Evolutionary conservation across 2,329 filamentous ascomycete species (phyloP).

Genomic region (Trichoderma harzianum): DNA sequence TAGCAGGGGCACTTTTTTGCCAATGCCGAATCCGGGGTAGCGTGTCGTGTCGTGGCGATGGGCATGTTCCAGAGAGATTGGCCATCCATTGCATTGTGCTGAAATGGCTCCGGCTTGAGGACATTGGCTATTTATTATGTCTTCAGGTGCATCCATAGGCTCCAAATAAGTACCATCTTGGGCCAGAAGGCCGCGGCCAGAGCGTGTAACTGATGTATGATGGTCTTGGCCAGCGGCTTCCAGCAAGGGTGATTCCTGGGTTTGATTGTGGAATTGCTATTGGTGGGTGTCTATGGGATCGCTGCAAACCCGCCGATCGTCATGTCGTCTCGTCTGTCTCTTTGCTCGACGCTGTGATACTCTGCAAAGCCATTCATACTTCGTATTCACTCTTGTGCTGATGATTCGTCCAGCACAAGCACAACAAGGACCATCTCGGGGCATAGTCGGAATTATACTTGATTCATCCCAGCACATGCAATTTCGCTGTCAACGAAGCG

Average conservation of each 20-base stretch:
- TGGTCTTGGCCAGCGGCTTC: neutral
- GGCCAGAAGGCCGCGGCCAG: neutral
- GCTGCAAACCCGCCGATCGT: neutral
- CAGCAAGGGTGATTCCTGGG: neutral
- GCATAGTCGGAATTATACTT: neutral
- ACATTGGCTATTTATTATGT: neutral
- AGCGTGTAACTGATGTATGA: neutral
- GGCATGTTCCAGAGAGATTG: neutral
- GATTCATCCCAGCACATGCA: neutral
- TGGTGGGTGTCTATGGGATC: neutral
- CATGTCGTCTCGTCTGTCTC: neutral
- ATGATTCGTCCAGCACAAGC: neutral
- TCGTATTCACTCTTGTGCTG: neutral
- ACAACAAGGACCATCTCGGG: neutral
- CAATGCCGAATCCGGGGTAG: conserved; percentile 9
- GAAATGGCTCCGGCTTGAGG: neutral
- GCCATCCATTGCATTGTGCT: neutral
- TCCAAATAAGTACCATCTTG: neutral
- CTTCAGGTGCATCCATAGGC: neutral
- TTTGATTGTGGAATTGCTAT: neutral
- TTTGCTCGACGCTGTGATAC: neutral
- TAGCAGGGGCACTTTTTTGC: neutral
- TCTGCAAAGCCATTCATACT: neutral
- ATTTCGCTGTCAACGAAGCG: neutral
- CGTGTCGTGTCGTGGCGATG: neutral